Evolutionary conservation across 2,329 filamentous ascomycete species (phyloP).

Genomic region (Claviceps fusiformis): DNA sequence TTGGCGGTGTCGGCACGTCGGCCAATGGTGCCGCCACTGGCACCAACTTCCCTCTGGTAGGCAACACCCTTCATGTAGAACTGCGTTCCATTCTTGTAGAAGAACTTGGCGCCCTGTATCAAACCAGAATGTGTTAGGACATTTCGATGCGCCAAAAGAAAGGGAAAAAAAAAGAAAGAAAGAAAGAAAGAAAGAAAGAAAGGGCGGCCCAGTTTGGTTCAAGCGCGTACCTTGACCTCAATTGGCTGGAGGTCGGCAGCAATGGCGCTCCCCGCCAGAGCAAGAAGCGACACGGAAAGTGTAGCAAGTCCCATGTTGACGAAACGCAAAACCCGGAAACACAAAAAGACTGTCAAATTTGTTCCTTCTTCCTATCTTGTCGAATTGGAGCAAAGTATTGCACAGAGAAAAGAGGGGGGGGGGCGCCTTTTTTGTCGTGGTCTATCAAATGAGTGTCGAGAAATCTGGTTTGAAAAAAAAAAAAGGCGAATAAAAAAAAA

Average conservation of each 20-base stretch:
- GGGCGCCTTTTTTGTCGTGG: background rate
- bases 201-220: background rate
- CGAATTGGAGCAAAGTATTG: background rate
- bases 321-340: background rate
- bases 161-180: no score
- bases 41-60: slow-evolving; percentile 71
- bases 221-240: slow-evolving; percentile 48
- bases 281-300: slow-evolving; percentile 21
- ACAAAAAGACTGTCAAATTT: background rate
- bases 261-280: slow-evolving; percentile 27
- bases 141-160: background rate
- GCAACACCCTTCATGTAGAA: slow-evolving; percentile 84
- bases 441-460: slow-evolving; percentile 1
- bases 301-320: slow-evolving; percentile 21
- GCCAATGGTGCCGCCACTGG: slow-evolving; percentile 35
- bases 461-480: background rate
- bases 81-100: slow-evolving; percentile 59
- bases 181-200: background rate
- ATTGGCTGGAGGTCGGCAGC: slow-evolving; percentile 41
- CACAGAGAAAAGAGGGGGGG: background rate
- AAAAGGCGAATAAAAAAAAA: background rate
- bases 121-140: background rate
- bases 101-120: slow-evolving; percentile 66
- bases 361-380: background rate
- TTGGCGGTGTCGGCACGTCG: slow-evolving; percentile 16